Conservation (phyloP, 441 rosid genomes). For the Aleurites moluccanus region DNA sequence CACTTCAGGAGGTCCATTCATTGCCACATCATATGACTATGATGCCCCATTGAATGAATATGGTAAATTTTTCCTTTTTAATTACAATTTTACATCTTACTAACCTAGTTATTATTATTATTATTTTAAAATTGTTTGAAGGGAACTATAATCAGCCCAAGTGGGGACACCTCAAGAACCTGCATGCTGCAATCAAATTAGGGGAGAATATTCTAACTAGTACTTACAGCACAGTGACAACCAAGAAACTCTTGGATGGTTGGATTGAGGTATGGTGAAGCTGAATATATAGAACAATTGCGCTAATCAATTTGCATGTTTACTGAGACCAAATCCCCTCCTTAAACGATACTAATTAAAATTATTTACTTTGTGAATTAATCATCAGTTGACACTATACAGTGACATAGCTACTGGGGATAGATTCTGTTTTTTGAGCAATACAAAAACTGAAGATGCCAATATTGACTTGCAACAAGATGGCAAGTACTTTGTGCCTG, state of each 20-base stretch:
- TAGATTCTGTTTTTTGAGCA: constrained; percentile 69
- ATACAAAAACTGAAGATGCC: constrained; percentile 58
- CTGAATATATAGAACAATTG: no score
- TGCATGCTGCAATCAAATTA: constrained; percentile 64
- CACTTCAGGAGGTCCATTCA: constrained; percentile 85
- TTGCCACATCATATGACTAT: constrained; percentile 82
- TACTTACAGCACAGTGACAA: constrained; percentile 39
- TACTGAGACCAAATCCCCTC: no score
- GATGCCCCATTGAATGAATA: constrained; percentile 93
- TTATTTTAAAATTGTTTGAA: constrained; percentile 14
- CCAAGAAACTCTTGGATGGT: constrained; percentile 43
- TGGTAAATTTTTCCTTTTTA: constrained; percentile 39
- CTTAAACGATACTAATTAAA: not conserved
- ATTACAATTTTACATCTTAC: no score
- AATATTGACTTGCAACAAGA: constrained; percentile 59
- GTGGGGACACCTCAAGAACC: constrained; percentile 82
- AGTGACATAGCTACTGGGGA: constrained; percentile 47
- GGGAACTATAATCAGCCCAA: constrained; percentile 83
- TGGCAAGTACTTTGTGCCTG: constrained; percentile 58
- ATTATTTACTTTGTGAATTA: not conserved
- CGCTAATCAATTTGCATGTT: no score
- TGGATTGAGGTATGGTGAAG: constrained; percentile 21
- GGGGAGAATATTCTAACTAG: constrained; percentile 61
- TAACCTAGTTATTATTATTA: no score
- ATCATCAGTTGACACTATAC: constrained; percentile 55